Base-by-base conservation (phyloP, 75 land plant genomes). In the Cryptomeria japonica region DNA sequence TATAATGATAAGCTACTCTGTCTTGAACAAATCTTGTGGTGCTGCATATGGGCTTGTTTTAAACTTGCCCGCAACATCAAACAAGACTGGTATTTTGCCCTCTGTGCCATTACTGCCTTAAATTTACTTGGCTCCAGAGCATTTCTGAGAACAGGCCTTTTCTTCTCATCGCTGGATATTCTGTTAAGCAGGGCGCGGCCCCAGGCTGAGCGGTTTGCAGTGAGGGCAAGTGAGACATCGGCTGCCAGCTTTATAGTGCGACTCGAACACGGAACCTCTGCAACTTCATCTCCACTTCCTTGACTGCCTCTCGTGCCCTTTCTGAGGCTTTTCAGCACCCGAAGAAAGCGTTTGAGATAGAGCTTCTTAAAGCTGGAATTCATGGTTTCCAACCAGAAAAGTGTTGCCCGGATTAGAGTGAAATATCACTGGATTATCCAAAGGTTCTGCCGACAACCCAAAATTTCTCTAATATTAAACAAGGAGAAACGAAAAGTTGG, bases 221-320 rank as follows among this genome's bases (percentile, higher is more conserved):
- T 44, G 4, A 44, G 5, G 46, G 46, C 46, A 44, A 44, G 46
- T 3, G 46, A 3, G 3, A 77, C 80, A 16, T 77, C 42, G 5
- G 39, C 80, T 77, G 80, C 80, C 19, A 77, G 19, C 80, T 37
- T 77, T 77, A 77, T 77, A 77, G 14, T 77, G 19, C 64, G 64
- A 15, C 80, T 77, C 38, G 80, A 37, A 38, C 80, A 44, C 46
- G 46, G 46, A 44, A 44, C 46, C 46, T 44, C 37, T 34, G 15
- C 2, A 58, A 58, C 64, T 15, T 58, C 64, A 15, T 58, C 64
- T 15, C 22, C 64, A 58, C 3, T 19, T 15, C 16, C 19, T 15
- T 19, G 22, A 19, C 64, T 13, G 64, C 64, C 16, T 14, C 16
- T 13, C 15, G 22, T 58, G 64, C 19, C 0, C 9, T 58, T 58